Percentiles rank a stretch among this genome's conserved stretches.
Evolutionary conservation across 225 moss, liverwort and hornwort genomes (phyloP).

Genomic region (Physcomitrium patens): DNA sequence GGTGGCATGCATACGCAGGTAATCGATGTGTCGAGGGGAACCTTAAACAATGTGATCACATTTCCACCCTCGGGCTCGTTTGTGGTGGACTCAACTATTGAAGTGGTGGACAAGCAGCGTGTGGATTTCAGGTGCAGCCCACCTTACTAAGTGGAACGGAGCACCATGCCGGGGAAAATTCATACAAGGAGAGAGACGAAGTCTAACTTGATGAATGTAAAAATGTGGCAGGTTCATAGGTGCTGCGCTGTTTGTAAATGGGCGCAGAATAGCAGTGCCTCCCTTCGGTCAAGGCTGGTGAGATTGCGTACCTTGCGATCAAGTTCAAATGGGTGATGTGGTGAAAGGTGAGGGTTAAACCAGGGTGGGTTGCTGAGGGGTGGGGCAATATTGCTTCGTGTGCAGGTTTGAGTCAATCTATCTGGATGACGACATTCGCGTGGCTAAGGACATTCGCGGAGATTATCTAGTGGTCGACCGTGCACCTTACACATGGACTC

Average conservation of each 20-base stretch:
- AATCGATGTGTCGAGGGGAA: constrained; percentile 68
- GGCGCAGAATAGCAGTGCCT: constrained; percentile 68
- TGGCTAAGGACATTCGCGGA: constrained; percentile 79
- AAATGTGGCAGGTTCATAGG: constrained; percentile 56
- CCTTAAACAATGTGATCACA: constrained; percentile 79
- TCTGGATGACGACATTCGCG: constrained; percentile 76
- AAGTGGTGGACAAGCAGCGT: constrained; percentile 73
- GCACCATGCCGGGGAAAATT: background rate
- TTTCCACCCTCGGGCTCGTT: constrained; percentile 89
- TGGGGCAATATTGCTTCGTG: background rate
- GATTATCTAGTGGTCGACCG: constrained; percentile 84
- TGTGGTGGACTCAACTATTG: constrained; percentile 73
- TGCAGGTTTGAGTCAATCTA: constrained; percentile 86
- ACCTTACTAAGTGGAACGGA: constrained; percentile 11
- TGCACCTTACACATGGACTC: constrained; percentile 50
- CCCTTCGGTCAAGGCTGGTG: constrained; percentile 93
- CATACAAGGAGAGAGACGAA: too few relatives aligned
- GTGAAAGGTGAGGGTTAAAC: too few relatives aligned
- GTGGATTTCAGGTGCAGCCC: constrained; percentile 70
- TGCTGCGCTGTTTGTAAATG: constrained; percentile 65
- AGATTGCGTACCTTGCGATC: constrained; percentile 12
- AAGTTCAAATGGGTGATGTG: background rate
- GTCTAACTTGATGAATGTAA: background rate
- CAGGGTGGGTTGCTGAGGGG: too few relatives aligned
- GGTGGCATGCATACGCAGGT: constrained; percentile 48